Evolutionary conservation across 2,329 filamentous ascomycete species (phyloP), one percentile per base, ranked within the genome.

Genomic region (Cadophora luteo-olivacea): DNA sequence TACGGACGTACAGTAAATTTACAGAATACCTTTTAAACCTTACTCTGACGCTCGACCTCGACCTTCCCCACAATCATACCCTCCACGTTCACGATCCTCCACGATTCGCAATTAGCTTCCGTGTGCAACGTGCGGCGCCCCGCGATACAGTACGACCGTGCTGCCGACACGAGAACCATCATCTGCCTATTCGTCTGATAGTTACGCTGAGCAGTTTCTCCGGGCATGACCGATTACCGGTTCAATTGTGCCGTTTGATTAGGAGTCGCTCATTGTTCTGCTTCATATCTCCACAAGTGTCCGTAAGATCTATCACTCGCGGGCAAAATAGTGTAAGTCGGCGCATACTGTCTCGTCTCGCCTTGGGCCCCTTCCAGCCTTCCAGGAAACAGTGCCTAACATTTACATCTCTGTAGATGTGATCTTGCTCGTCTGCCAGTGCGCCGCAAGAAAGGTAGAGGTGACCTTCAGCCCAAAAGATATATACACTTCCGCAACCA

Each of bases 161-260:
- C 41, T 52, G 36, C 60, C 25, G 32, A 61, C 49, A 24, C 12
- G 5, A 49, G 57, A 61, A 63, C 25, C 54, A 57, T 22, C 22
- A 33, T 41, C 14, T 41, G 33, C 29, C 33, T 41, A 32, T 57
- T 54, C 45, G 51, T 48, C 24, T 52, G n/a, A 33, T 68, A 58
- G 33, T 63, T 19, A 36, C 49, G 29, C 62, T 16, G 58, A 67
- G 64, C n/a, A 22, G 65, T 48, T 65, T 68, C n/a, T 58, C 67
- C 64, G 69, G 72, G 72, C 68, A 74, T 74, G 72, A 67, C 66
- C 65, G 70, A 70, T 68, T 61, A 51, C 65, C 68, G 52, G 65
- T 65, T 72, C 70, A 71, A 72, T 72, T 74, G 69, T 68, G 66
- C 68, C 24, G 68, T 67, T 67, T 61, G 67, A 63, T 68, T 64